Evolutionary conservation across 1,139 yeast species (phyloP).

Genomic region (Candida glucosophila): DNA sequence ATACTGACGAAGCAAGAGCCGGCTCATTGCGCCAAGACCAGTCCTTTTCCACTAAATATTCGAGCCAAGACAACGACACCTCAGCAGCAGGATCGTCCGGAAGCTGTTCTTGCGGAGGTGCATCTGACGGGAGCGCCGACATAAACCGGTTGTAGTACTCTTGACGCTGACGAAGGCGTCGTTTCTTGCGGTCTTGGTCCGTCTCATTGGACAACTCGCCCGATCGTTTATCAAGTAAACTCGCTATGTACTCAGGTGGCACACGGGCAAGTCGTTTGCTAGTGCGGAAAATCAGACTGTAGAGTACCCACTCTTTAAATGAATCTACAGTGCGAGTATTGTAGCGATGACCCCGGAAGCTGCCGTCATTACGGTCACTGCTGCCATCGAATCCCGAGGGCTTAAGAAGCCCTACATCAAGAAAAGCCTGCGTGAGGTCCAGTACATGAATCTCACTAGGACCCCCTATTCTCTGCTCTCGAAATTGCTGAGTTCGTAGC

Average conservation of each 20-base stretch:
- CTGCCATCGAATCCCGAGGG: constrained; percentile 21
- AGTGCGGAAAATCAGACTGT: constrained; percentile 19
- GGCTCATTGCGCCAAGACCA: too few relatives aligned
- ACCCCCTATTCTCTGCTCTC: constrained; percentile 7
- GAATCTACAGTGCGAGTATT: constrained; percentile 33
- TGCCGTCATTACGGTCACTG: constrained; percentile 9
- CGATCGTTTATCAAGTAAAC: constrained; percentile 32
- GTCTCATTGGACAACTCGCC: constrained; percentile 20
- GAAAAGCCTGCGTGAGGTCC: constrained; percentile 57
- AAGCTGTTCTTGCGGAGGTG: constrained; percentile 10
- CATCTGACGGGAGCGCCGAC: constrained; percentile 15
- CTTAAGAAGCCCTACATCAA: constrained; percentile 43
- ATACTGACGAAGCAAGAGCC: constrained; percentile 35
- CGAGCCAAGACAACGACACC: constrained; percentile 30
- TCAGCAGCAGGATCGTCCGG: constrained; percentile 21
- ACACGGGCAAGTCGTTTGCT: constrained; percentile 22
- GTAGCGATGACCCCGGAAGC: too few relatives aligned
- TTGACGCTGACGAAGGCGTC: constrained; percentile 22
- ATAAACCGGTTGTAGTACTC: constrained; percentile 34
- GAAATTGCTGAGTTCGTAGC: constrained; percentile 24
- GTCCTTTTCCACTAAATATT: constrained; percentile 36
- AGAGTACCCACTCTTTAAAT: constrained; percentile 28
- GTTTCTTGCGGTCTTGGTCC: constrained; percentile 18
- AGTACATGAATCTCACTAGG: constrained; percentile 34
- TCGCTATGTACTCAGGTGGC: constrained; percentile 22